These are phyloP conservation scores for Uronychia binucleata DNA, from an alignment of 73 alveolate genomes.

Conservation along the genomic window DNA sequence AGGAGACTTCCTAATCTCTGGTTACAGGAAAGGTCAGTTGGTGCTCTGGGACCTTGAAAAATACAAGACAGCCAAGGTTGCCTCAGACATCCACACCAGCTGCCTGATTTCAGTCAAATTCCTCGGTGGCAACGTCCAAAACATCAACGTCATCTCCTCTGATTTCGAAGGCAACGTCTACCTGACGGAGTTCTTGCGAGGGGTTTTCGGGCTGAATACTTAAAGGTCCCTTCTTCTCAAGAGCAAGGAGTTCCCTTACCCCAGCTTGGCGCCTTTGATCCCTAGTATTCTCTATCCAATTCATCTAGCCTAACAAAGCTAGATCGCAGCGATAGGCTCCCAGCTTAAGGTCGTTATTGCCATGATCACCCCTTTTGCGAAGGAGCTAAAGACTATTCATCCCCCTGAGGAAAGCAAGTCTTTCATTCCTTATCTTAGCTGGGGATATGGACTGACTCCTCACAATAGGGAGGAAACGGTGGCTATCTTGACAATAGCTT, in stretches of 20 bases:
- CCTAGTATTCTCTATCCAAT: background rate
- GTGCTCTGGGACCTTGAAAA: slow-evolving; percentile 51
- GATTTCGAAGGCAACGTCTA: slow-evolving; percentile 6
- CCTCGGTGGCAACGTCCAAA: background rate
- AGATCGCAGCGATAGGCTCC: background rate
- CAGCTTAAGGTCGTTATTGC: background rate
- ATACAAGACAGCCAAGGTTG: slow-evolving; percentile 23
- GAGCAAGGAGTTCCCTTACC: background rate
- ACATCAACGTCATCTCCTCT: background rate
- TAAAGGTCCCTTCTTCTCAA: background rate
- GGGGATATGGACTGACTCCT: slow-evolving; percentile 73
- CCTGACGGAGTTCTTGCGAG: slow-evolving; percentile 1
- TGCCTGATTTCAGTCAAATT: slow-evolving; percentile 29
- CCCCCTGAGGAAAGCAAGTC: background rate
- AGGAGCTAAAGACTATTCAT: background rate
- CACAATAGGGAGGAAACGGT: slow-evolving; percentile 44
- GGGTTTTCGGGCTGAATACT: background rate
- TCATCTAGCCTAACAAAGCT: background rate
- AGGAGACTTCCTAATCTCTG: slow-evolving; percentile 44
- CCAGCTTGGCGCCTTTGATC: background rate
- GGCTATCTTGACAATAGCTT: slow-evolving; percentile 58
- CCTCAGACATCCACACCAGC: slow-evolving; percentile 23
- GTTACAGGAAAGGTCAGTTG: slow-evolving; percentile 42
- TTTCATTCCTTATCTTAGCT: slow-evolving; percentile 38
- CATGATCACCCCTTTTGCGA: background rate